Conservation (phyloP, 805 yeast genomes). For the Candida argentea region DNA sequence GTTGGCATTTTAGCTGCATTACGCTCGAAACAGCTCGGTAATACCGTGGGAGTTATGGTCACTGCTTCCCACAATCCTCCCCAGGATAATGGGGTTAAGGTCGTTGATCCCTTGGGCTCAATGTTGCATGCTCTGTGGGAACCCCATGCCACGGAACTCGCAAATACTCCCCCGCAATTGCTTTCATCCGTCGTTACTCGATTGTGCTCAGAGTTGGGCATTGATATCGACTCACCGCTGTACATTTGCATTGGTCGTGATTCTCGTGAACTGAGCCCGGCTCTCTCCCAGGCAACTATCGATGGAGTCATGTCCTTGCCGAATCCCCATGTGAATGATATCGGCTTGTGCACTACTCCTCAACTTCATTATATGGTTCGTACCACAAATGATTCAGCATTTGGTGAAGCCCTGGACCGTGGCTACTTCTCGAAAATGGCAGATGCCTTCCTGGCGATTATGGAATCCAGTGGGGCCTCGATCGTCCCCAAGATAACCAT, state of each 20-base stretch:
- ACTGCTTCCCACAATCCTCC: conserved; percentile 96
- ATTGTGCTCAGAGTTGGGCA: conserved; percentile 31
- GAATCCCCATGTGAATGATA: conserved; percentile 36
- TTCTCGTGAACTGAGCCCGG: conserved; percentile 76
- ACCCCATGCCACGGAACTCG: conserved; percentile 62
- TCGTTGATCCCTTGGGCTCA: conserved; percentile 89
- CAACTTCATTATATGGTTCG: conserved; percentile 85
- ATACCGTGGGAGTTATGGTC: conserved; percentile 88
- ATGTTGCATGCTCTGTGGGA: conserved; percentile 88
- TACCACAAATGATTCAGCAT: conserved; percentile 52
- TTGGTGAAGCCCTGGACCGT: conserved; percentile 51
- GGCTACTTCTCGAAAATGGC: conserved; percentile 66
- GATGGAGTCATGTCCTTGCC: conserved; percentile 50
- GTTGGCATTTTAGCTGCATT: conserved; percentile 77
- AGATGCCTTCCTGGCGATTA: conserved; percentile 39
- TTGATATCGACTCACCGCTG: conserved; percentile 35
- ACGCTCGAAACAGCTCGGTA: conserved; percentile 66
- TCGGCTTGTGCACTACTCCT: conserved; percentile 81
- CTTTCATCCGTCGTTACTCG: conserved; percentile 29
- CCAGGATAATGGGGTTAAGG: conserved; percentile 37
- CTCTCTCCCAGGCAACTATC: conserved; percentile 45
- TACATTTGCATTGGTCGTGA: conserved; percentile 70
- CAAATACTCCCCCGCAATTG: conserved; percentile 49
- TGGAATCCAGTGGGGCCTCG: conserved; percentile 10
- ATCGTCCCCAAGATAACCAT: conserved; percentile 42